These are phyloP conservation scores for Carallia brachiata DNA, from an alignment of 345 rosid species.

Conservation along the genomic window DNA sequence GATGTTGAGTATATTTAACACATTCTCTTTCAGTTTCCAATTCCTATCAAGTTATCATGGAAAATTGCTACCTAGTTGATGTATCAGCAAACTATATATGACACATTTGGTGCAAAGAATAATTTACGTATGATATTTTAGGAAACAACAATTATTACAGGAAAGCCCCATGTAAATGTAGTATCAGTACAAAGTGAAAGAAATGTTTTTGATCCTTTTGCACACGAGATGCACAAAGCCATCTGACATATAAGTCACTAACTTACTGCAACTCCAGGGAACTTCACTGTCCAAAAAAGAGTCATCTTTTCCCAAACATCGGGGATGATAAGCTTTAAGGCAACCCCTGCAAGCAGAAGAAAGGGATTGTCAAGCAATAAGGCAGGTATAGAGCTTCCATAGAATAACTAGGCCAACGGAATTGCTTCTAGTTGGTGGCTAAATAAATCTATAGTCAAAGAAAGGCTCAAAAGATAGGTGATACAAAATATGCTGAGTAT, in stretches of 20 bases:
- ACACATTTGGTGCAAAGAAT: too few relatives aligned
- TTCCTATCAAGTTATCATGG: too few relatives aligned
- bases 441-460: too few relatives aligned
- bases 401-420: neutral
- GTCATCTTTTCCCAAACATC: constrained; percentile 36
- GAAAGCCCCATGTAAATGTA: too few relatives aligned
- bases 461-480: neutral
- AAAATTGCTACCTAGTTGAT: too few relatives aligned
- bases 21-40: too few relatives aligned
- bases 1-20: too few relatives aligned
- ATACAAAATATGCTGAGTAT: neutral
- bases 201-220: neutral
- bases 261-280: constrained; percentile 44
- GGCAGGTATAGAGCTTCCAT: neutral
- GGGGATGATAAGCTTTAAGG: constrained; percentile 45
- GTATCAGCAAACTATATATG: too few relatives aligned
- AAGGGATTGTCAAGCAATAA: neutral
- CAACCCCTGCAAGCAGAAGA: constrained; percentile 37
- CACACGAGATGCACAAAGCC: neutral
- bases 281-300: constrained; percentile 30
- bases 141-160: too few relatives aligned
- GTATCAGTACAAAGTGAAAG: neutral
- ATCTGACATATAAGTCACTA: neutral
- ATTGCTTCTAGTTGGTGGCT: too few relatives aligned
- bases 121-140: too few relatives aligned